A percentile compares a stretch with the other conserved stretches of the same genome.
phyloP scores from a whole-genome alignment of 306 rosid species.

The Sophora flavescens region DNA sequence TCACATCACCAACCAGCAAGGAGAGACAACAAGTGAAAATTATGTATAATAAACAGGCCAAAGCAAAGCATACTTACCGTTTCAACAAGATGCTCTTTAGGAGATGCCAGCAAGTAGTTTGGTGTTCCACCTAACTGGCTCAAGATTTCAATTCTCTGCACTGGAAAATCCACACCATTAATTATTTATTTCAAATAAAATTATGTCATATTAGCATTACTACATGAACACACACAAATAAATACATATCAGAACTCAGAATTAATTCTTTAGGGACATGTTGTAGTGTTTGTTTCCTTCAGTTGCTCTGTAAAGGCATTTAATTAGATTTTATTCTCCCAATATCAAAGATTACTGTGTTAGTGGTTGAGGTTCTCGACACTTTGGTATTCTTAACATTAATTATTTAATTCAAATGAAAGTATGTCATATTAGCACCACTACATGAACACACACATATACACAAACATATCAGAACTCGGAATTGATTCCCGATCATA shows the following conservation, averaged over 20 bases:
- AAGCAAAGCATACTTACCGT: constrained; percentile 52
- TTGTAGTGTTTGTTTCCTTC: too few relatives aligned
- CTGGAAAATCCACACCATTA: constrained; percentile 51
- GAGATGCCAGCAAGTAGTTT: constrained; percentile 63
- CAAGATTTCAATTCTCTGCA: constrained; percentile 53
- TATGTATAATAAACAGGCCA: background rate
- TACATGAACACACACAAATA: background rate
- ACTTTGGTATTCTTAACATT: too few relatives aligned
- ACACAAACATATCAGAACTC: background rate
- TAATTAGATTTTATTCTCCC: too few relatives aligned
- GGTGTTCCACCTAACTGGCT: constrained; percentile 58
- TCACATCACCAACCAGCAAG: constrained; percentile 27
- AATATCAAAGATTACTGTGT: too few relatives aligned
- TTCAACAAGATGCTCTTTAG: constrained; percentile 82
- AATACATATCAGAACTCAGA: background rate
- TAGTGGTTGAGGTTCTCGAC: too few relatives aligned
- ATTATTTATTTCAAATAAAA: background rate
- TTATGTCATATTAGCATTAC: constrained; percentile 15
- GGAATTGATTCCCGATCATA: background rate
- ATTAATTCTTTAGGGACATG: background rate
- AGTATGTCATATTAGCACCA: constrained; percentile 16
- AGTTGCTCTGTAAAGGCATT: too few relatives aligned
- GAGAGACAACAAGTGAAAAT: constrained; percentile 9
- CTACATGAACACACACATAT: background rate
- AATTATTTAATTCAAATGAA: background rate